Percentiles rank a stretch among this genome's conserved stretches.
Evolutionary conservation across 352 stramenopile species (phyloP).

Genomic region (Phytophthora hibernalis): DNA sequence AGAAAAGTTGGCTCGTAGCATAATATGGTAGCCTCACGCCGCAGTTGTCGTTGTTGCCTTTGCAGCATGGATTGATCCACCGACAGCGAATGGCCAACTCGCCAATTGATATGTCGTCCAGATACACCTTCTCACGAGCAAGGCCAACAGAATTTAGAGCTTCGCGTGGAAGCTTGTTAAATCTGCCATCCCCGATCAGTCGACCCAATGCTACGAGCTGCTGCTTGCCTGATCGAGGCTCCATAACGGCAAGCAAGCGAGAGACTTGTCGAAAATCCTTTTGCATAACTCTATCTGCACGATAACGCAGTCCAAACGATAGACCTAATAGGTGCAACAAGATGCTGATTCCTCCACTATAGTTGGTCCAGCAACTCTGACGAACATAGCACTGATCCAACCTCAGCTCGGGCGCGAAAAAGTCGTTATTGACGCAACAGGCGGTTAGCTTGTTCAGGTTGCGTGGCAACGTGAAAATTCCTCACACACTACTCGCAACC

Average conservation of each 20-base stretch:
- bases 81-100: conserved; percentile 18
- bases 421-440: conserved; percentile 17
- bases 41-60: conserved; percentile 11
- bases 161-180: conserved; percentile 14
- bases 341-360: conserved; percentile 15
- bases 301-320: conserved; percentile 17
- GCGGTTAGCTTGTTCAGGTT: conserved; percentile 9
- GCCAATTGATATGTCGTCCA: conserved; percentile 26
- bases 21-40: too few species aligned
- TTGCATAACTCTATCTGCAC: conserved; percentile 10
- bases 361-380: conserved; percentile 13
- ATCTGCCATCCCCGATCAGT: conserved; percentile 35
- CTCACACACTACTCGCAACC: conserved; percentile 11
- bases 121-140: not conserved
- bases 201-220: conserved; percentile 1
- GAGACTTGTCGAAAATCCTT: conserved; percentile 12
- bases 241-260: conserved; percentile 14
- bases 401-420: not conserved
- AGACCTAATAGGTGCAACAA: conserved; percentile 23
- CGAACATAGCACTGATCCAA: not conserved
- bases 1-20: too few species aligned
- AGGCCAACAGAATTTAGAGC: conserved; percentile 15
- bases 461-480: conserved; percentile 16
- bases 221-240: conserved; percentile 17
- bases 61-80: conserved; percentile 29